Evolutionary conservation across 352 stramenopile species (phyloP), one percentile per base, ranked within the genome.

Genomic region (Pythium myriotylum): DNA sequence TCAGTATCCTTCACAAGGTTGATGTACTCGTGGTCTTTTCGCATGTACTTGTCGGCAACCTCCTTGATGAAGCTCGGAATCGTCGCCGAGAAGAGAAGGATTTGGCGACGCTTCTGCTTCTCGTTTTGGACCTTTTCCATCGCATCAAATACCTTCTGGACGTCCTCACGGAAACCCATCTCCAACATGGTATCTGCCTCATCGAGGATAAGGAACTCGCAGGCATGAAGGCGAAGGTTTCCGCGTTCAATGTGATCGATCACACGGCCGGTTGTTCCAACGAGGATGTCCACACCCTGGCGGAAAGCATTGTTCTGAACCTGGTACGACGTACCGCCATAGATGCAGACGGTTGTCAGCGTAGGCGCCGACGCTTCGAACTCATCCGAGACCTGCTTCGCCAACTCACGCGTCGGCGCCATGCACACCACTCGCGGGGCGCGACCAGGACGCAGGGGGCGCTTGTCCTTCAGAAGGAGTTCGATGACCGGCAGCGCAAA

Each of bases 401-500:
- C 97, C 47, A 99, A 78, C 72, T 99, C 97, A 65, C 97, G 86
- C 17, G 97, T 99, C 3, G 97, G 97, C 47, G 96, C 97, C 72
- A 99, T 93, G 51, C 98, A 95, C 40, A 99, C 83, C 62, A 99
- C 97, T 40, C 86, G 88, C 17, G 97, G 94, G 16, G 77, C 77
- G 22, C 87, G 80, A 39, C 86, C 86, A 51, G 79, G 77, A 24
- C 80, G 62, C 3, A 87, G 79, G 37, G 89, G 88, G 45, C 86
- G 81, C 35, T 79, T 88, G 58, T 97, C 88, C 47, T 86, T 86
- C 6, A 97, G 62, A 47, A 99, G 66, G 41, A 94, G 72, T 64
- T 98, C 91, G 40, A 99, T 85, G 17, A 98, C 79, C 4, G 97
- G 97, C 37, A 99, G 80, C 8, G 95, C 97, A 77, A 99, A 99